Percentiles rank a stretch among this genome's conserved stretches.
Evolutionary conservation across 441 rosid genomes (phyloP).

Genomic region (Populus hybrid): DNA sequence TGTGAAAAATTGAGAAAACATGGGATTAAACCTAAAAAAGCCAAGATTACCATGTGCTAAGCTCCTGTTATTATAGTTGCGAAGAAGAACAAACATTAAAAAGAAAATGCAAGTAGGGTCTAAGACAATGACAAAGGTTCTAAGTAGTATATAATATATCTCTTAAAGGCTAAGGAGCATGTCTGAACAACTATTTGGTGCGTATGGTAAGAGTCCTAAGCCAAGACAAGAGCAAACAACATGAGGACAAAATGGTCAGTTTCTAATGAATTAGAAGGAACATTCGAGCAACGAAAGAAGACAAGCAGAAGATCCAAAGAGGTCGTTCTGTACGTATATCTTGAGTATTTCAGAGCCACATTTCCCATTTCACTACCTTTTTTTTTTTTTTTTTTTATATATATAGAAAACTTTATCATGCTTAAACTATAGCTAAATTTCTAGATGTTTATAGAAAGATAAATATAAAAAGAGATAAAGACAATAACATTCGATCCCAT

Average conservation of each 20-base stretch:
- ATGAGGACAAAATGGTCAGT: constrained; percentile 16
- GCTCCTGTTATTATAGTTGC: too few relatives aligned
- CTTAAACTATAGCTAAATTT: not conserved
- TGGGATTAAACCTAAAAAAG: not conserved
- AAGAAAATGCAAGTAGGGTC: constrained; percentile 1
- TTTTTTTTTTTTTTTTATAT: too few relatives aligned
- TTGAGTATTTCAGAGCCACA: not conserved
- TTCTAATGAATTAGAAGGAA: not conserved
- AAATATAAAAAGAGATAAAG: too few relatives aligned
- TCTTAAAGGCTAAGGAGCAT: not conserved
- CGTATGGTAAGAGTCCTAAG: constrained; percentile 23
- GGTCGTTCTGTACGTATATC: not conserved
- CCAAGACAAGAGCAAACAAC: constrained; percentile 17
- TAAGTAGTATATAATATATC: not conserved
- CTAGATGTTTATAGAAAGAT: not conserved
- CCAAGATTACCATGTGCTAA: not conserved
- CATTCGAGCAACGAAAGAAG: constrained; percentile 25
- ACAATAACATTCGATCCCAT: too few relatives aligned
- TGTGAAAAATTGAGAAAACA: not conserved
- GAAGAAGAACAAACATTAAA: too few relatives aligned
- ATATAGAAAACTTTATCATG: too few relatives aligned
- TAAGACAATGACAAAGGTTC: not conserved
- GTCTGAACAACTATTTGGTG: not conserved
- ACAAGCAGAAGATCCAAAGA: constrained; percentile 30
- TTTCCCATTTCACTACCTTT: not conserved